Base-by-base conservation (phyloP, 306 rosid species). In the Herpetospermum pedunculosum region DNA sequence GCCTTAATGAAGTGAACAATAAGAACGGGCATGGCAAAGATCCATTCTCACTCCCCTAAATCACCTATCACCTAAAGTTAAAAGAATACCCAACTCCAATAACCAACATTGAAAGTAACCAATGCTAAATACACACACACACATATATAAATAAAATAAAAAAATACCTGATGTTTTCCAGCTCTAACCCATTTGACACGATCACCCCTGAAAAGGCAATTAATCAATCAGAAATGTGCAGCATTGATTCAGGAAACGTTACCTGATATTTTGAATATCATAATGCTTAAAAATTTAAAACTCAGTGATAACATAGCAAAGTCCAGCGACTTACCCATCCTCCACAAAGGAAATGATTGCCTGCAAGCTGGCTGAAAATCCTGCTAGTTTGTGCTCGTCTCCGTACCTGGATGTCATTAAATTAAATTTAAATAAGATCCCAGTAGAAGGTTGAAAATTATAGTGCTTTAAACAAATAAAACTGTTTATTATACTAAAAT, bases 281-380 rank as follows among this genome's bases (percentile, higher is more conserved):
- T 70, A 72, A 52, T n/a, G n/a, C 64, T 15, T 50, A 50, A n/a
- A 10, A 34, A 73, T 73, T 23, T 72, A 16, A 72, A 72, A 35
- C 30, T 72, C 34, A 5, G 9, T 44, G 41, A 38, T 44, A 78
- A 80, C 79, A 38, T 34, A 80, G 76, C 40, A 19, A 72, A 64
- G 72, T 80, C 46, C 73, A 81, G 44, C 52, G 15, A 75, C 15
- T 71, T 87, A 90, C 98, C 98, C 97, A 74, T 87, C 87, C 85
- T 92, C 97, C 63, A 90, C 96, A 49, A 90, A 92, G 82, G 98
- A 92, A 81, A 92, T 92, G 67, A 92, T 92, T 48, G 98, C 98
- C 82, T 92, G 98, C 84, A 92, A 84, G 75, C 97, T 92, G 70
- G 98, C 98, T 29, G 97, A 90, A 86, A 92, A 92, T 79, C 98